Conservation (phyloP, 148 eudicot genomes). For the Cornus kousa region DNA sequence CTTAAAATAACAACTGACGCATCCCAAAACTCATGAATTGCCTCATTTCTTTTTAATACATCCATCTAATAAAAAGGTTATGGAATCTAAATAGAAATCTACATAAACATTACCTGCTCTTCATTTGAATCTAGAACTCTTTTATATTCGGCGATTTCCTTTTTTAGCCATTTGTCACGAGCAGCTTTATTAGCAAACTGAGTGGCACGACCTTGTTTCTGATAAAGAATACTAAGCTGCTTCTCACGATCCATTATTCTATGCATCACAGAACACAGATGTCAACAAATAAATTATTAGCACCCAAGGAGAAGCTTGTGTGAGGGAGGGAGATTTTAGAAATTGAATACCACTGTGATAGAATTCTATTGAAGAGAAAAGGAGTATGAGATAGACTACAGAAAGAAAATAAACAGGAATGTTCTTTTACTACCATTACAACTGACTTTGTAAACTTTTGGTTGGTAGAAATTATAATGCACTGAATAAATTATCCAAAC, state of each 20-base stretch:
- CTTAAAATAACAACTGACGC: no score
- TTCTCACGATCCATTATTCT: slow-evolving; percentile 97
- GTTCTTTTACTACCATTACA: neutral
- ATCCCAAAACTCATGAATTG: no score
- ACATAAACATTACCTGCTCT: slow-evolving; percentile 56
- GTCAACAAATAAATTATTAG: slow-evolving; percentile 7
- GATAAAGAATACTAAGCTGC: slow-evolving; percentile 92
- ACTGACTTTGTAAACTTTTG: neutral
- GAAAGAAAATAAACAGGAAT: neutral
- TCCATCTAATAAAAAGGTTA: no score
- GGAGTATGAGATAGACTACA: neutral
- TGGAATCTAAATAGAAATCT: neutral
- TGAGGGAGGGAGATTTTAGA: neutral
- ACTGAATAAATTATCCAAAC: neutral
- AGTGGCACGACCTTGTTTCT: slow-evolving; percentile 96
- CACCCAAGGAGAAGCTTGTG: neutral
- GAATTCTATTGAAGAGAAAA: neutral
- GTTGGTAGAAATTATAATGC: neutral
- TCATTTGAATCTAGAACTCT: slow-evolving; percentile 59
- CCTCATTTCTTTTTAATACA: no score
- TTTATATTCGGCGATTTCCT: slow-evolving; percentile 78
- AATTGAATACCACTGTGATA: neutral
- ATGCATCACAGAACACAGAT: slow-evolving; percentile 17
- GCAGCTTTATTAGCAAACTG: slow-evolving; percentile 88
- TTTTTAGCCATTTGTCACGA: slow-evolving; percentile 90